Percentiles rank a stretch among this genome's conserved stretches.
phyloP scores from a whole-genome alignment of 306 rosid genomes.

The Glycine latifolia region DNA sequence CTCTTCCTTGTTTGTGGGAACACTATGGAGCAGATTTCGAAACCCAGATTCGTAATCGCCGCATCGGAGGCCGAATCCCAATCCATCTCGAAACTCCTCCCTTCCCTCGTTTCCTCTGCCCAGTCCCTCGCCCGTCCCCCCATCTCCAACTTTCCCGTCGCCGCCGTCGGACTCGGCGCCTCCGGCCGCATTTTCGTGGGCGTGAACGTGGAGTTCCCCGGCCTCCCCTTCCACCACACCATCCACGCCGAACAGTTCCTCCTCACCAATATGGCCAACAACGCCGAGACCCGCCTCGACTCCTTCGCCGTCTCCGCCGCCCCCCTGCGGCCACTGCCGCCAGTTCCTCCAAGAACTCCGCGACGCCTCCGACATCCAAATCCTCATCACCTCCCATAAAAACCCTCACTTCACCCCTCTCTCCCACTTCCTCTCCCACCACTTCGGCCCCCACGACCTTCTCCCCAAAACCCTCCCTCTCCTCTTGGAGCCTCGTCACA shows the following conservation, averaged over 20 bases:
- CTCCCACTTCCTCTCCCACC: conserved; percentile 64
- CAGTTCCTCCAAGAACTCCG: conserved; percentile 90
- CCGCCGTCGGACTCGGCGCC: conserved; percentile 73
- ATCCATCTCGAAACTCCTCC: conserved; percentile 62
- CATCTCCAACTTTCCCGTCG: conserved; percentile 84
- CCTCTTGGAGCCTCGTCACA: conserved; percentile 65
- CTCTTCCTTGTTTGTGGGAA: background rate
- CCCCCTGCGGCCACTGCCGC: conserved; percentile 98
- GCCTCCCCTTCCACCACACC: conserved; percentile 87
- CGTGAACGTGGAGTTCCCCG: conserved; percentile 90
- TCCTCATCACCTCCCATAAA: conserved; percentile 60
- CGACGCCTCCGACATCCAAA: conserved; percentile 59
- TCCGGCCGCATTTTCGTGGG: conserved; percentile 89
- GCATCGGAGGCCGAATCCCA: conserved; percentile 63
- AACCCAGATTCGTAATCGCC: conserved; percentile 69
- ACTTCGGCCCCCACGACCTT: conserved; percentile 85
- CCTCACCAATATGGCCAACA: conserved; percentile 67
- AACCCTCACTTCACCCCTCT: conserved; percentile 55
- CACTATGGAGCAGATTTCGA: background rate
- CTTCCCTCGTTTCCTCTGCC: conserved; percentile 64
- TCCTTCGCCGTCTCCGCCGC: conserved; percentile 83
- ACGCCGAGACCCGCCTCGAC: conserved; percentile 63
- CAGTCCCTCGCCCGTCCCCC: conserved; percentile 75
- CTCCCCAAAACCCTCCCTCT: conserved; percentile 64
- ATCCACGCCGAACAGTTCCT: conserved; percentile 99